A percentile compares a stretch with the other conserved stretches of the same genome.
phyloP scores from a whole-genome alignment of 2,329 filamentous ascomycete genomes.

The Trichoderma sp. region DNA sequence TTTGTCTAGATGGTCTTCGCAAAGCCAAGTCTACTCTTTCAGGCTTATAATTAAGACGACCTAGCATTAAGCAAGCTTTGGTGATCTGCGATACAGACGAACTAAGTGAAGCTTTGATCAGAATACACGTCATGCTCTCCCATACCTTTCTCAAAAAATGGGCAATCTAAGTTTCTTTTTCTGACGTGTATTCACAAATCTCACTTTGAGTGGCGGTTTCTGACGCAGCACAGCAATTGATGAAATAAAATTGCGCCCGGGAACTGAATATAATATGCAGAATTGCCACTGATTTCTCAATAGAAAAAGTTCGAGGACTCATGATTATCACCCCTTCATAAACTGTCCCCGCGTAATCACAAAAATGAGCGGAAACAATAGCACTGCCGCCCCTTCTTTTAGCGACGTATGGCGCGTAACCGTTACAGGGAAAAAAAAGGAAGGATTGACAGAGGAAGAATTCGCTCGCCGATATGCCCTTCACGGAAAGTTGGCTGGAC shows the following conservation, averaged over 20 bases:
- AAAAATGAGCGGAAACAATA: neutral
- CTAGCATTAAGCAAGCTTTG: neutral
- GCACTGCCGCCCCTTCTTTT: neutral
- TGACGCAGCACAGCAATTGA: neutral
- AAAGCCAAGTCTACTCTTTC: neutral
- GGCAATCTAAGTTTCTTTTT: neutral
- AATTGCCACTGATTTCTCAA: too few relatives aligned
- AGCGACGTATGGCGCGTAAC: constrained; percentile 10
- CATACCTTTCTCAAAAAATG: neutral
- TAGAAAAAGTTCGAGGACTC: too few relatives aligned
- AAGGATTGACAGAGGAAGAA: constrained; percentile 13
- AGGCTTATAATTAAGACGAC: neutral
- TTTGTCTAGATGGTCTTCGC: neutral
- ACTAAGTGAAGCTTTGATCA: neutral
- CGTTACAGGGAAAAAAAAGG: constrained; percentile 6
- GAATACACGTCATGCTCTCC: neutral
- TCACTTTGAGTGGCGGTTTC: neutral
- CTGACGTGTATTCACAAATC: neutral
- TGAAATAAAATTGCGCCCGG: too few relatives aligned
- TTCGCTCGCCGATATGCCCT: constrained; percentile 20
- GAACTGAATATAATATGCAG: neutral
- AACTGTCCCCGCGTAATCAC: neutral
- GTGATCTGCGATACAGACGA: neutral
- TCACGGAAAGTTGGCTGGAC: constrained; percentile 12
- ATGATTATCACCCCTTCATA: neutral